Evolutionary conservation across 495 filamentous ascomycete species (phyloP), one percentile per base, ranked within the genome.

Genomic region (Annulohypoxylon moriforme): DNA sequence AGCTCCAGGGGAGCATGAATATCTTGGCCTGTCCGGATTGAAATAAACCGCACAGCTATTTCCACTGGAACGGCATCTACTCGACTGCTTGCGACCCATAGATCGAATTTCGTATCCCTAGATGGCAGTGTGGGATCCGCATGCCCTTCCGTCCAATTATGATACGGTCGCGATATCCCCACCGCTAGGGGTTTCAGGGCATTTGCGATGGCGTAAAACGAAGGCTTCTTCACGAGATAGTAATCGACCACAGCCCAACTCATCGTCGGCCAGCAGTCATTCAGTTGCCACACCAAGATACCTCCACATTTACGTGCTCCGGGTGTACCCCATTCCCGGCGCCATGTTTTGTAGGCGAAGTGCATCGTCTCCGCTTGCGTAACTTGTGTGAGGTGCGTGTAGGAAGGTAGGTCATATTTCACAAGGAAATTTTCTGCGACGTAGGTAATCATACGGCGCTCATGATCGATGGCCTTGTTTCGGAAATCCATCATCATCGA

Each of bases 231-330:
- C 7, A 91, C 83, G 55, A 90, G 80, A 75, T 89, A 91, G 73
- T 93, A 93, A 76, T 96, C 93, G 6, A 89, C 89, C 47, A 96
- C 88, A 0, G 92, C 85, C 91, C 92, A 93, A 3, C 88, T 92
- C 63, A 89, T 93, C 6, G 87, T 89, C 0, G 94, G 92, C 93
- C 93, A 97, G 78, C 92, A 94, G 80, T 97, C 94, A 67, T 97
- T 97, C 47, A 96, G 78, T 77, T 97, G 94, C 94, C 94, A 97
- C 1, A 96, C 89, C n/a, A 97, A 81, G 13, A 90, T 92, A 13
- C 94, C 94, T 49, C 91, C 90, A 73, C 94, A 97, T 16, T 80
- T 73, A 63, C 91, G 86, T 67, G 86, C 81, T n/a, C 88, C 89
- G 6, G 75, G 76, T 9, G 77, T 76, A 1, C 81, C 79, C 89